phyloP scores from a whole-genome alignment of 768 basidiomycete genomes.

The Lentinula sp. region DNA sequence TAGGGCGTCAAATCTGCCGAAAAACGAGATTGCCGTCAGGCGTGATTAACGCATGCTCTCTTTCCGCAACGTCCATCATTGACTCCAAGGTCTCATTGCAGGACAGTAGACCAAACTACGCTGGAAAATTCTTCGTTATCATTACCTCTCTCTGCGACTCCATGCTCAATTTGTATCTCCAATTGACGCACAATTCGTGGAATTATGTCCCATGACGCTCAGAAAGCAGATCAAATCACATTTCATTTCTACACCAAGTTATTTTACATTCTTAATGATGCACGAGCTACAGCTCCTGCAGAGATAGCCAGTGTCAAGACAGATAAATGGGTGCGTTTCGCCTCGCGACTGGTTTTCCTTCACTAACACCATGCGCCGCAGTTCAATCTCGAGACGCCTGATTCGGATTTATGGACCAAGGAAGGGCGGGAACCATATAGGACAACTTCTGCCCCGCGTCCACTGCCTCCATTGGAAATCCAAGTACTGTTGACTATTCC shows the following conservation, averaged over 20 bases:
- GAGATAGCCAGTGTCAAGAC: slow-evolving; percentile 36
- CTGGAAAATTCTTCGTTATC: neutral
- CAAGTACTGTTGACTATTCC: slow-evolving; percentile 69
- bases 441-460: slow-evolving; percentile 31
- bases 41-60: neutral
- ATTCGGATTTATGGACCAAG: slow-evolving; percentile 62
- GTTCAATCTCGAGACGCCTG: slow-evolving; percentile 82
- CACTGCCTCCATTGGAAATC: slow-evolving; percentile 50
- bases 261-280: slow-evolving; percentile 66
- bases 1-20: neutral
- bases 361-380: slow-evolving; percentile 17
- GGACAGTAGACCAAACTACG: neutral
- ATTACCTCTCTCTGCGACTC: neutral
- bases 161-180: neutral
- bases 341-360: neutral
- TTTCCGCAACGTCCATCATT: neutral
- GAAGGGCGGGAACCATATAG: slow-evolving; percentile 56
- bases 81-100: neutral
- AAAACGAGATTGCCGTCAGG: no score
- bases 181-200: neutral
- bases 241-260: slow-evolving; percentile 82
- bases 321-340: slow-evolving; percentile 74
- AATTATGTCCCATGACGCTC: slow-evolving; percentile 21
- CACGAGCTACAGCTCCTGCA: slow-evolving; percentile 53
- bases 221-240: slow-evolving; percentile 82